Evolutionary conservation across 2,329 filamentous ascomycete genomes (phyloP).

Genomic region (Aspergillus cejpii): DNA sequence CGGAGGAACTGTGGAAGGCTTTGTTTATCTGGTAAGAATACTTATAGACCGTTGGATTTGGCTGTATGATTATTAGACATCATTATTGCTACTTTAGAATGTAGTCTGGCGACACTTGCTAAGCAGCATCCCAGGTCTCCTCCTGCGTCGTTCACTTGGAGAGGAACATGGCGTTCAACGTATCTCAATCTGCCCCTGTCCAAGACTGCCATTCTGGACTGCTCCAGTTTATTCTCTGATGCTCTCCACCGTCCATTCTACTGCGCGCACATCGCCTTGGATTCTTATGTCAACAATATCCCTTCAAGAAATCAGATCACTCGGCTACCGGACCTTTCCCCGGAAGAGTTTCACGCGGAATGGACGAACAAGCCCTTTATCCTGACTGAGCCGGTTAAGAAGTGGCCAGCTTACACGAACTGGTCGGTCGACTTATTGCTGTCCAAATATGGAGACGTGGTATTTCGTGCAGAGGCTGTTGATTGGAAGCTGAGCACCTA

Average conservation of each 20-base stretch:
- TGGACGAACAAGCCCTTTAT: conserved; percentile 85
- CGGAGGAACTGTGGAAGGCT: conserved; percentile 83
- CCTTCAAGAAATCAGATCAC: conserved; percentile 66
- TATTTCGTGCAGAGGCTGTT: conserved; percentile 85
- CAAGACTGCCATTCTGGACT: conserved; percentile 57
- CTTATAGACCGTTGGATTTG: conserved; percentile 1
- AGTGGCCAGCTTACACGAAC: conserved; percentile 68
- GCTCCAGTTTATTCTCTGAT: conserved; percentile 79
- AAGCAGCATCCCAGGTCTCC: conserved; percentile 23
- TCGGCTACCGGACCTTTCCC: conserved; percentile 61
- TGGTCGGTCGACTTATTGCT: conserved; percentile 69
- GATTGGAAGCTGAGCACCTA: conserved; percentile 86
- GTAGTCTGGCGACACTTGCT: conserved; percentile 11
- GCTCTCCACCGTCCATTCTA: conserved; percentile 83
- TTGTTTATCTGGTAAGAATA: conserved; percentile 73
- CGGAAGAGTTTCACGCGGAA: conserved; percentile 63
- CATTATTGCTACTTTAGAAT: background rate
- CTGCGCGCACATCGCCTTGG: conserved; percentile 68
- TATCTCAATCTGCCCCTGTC: conserved; percentile 55
- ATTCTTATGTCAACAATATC: conserved; percentile 63
- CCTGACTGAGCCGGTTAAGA: conserved; percentile 69
- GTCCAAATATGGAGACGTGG: conserved; percentile 55
- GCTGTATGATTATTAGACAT: background rate
- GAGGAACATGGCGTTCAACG: conserved; percentile 77
- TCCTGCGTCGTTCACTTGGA: conserved; percentile 56